A percentile compares a stretch with the other conserved stretches of the same genome.
Evolutionary conservation across 306 rosid species (phyloP).

Genomic region (Gastrolobium villosum): DNA sequence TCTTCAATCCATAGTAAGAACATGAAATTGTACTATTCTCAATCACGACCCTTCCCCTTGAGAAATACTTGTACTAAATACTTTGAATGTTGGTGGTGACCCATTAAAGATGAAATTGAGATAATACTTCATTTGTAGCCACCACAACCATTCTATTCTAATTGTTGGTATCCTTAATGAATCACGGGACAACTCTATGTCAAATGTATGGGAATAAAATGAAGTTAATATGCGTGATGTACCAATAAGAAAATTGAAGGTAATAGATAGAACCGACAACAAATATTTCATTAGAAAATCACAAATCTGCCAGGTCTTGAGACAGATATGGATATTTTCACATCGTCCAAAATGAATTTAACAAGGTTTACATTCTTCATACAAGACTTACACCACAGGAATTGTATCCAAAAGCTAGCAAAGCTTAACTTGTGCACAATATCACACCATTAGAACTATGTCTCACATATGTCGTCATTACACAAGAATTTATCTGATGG

Average conservation of each 20-base stretch:
- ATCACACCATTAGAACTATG: conserved; percentile 37
- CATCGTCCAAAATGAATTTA: conserved; percentile 26
- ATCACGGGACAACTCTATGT: conserved; percentile 6
- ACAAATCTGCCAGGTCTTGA: conserved; percentile 4
- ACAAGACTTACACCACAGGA: conserved; percentile 1
- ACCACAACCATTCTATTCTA: background rate
- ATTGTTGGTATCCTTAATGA: background rate
- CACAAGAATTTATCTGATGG: conserved; percentile 42
- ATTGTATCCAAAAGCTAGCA: conserved; percentile 20
- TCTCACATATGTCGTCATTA: conserved; percentile 28
- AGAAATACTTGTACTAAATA: no score
- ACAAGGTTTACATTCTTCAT: conserved; percentile 28
- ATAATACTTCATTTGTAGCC: conserved; percentile 21
- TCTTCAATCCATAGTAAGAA: conserved; percentile 69
- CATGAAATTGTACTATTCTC: background rate
- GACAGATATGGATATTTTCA: conserved; percentile 2
- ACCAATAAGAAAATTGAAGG: background rate
- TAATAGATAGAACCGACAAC: background rate
- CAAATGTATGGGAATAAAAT: conserved; percentile 22
- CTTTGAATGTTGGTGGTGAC: background rate
- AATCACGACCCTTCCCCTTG: background rate
- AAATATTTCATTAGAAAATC: conserved; percentile 26
- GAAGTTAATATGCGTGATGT: background rate
- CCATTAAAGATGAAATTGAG: background rate
- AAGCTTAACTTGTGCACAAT: conserved; percentile 38